A percentile compares a stretch with the other conserved stretches of the same genome.
phyloP scores from a whole-genome alignment of 257 asterid species.

The Plectranthus barbatus region DNA sequence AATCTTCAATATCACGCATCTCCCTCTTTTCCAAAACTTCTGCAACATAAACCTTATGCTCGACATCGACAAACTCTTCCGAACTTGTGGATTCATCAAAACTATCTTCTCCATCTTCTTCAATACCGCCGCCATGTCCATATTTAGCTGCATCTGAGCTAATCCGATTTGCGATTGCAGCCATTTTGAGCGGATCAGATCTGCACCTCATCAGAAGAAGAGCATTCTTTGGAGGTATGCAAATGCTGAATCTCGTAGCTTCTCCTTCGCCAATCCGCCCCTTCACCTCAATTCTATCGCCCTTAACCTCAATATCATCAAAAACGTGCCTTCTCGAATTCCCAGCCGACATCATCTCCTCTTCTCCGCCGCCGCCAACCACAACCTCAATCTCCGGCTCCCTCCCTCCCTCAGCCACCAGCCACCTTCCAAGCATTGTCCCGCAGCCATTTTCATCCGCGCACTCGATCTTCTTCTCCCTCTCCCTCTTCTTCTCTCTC shows the following conservation, averaged over 20 bases:
- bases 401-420: conserved; percentile 62
- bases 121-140: conserved; percentile 13
- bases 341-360: conserved; percentile 27
- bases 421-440: conserved; percentile 66
- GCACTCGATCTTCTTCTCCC: neutral
- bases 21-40: neutral
- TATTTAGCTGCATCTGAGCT: conserved; percentile 39
- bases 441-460: conserved; percentile 45
- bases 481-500: neutral
- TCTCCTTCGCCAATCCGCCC: conserved; percentile 31
- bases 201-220: conserved; percentile 88
- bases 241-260: conserved; percentile 55
- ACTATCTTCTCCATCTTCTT: conserved; percentile 15
- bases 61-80: neutral
- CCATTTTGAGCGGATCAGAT: conserved; percentile 94
- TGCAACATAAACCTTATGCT: neutral
- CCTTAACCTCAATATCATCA: conserved; percentile 68
- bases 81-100: neutral
- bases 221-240: conserved; percentile 89
- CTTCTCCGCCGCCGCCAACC: conserved; percentile 43
- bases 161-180: conserved; percentile 53
- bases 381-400: conserved; percentile 55
- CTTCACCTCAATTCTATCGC: conserved; percentile 37
- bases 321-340: conserved; percentile 80
- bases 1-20: neutral